Percentiles rank a stretch among this genome's conserved stretches.
These are phyloP conservation scores for Puccinia hordei DNA, from an alignment of 1,284 basidiomycete genomes.

Conservation along the genomic window DNA sequence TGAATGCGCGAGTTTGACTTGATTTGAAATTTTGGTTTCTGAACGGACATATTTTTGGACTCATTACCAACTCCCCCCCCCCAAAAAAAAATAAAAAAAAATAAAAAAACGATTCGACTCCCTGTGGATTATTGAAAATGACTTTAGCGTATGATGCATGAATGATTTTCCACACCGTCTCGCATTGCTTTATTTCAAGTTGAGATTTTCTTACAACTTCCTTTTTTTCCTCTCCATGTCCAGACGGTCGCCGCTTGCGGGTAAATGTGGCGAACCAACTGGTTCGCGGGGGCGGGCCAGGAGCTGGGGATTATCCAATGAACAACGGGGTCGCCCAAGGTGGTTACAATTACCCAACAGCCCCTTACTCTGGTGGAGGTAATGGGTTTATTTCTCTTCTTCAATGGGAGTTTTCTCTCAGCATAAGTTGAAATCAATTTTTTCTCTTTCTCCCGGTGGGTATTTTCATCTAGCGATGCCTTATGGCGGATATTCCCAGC, in stretches of 20 bases:
- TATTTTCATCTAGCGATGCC: not conserved
- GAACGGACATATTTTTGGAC: not conserved
- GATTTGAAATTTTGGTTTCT: not conserved
- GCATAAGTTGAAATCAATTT: not conserved
- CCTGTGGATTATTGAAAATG: conserved; percentile 18
- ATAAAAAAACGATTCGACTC: conserved; percentile 7
- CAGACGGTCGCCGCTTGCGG: conserved; percentile 36
- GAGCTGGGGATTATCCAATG: not conserved
- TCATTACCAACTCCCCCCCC: not conserved
- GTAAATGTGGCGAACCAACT: conserved; percentile 42
- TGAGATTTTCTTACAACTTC: not conserved
- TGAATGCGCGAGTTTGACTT: conserved; percentile 17
- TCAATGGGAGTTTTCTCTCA: not conserved
- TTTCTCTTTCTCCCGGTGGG: conserved; percentile 12
- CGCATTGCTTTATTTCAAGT: not conserved
- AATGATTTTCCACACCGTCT: conserved; percentile 4
- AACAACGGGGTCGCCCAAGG: not conserved
- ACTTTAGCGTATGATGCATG: conserved; percentile 37
- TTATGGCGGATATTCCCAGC: conserved; percentile 25
- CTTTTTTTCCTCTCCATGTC: not conserved
- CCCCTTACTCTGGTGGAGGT: conserved; percentile 13
- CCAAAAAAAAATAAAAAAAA: too few species aligned
- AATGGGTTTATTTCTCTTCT: not conserved
- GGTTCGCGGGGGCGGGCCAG: not conserved
- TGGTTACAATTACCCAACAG: conserved; percentile 16